A percentile compares a stretch with the other conserved stretches of the same genome.
Evolutionary conservation across 305 asterid genomes (phyloP).

Genomic region (Fraxinus angustifolia): DNA sequence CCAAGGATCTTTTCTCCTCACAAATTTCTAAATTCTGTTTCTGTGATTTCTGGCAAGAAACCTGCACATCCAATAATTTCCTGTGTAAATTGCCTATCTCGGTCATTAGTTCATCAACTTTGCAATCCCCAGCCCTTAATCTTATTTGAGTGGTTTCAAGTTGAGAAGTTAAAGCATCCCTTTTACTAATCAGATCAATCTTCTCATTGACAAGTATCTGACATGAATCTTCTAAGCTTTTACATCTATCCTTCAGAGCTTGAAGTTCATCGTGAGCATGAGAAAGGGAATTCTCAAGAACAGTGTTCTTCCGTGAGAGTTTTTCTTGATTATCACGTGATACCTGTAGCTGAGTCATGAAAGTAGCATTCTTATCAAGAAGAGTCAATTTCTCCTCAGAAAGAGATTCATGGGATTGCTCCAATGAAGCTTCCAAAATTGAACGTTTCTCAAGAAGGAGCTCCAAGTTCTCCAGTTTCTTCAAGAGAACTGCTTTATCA

Average conservation of each 20-base stretch:
- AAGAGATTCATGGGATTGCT: conserved; percentile 61
- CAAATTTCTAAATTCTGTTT: conserved; percentile 38
- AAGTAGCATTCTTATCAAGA: conserved; percentile 54
- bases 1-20: conserved; percentile 48
- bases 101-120: conserved; percentile 39
- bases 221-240: conserved; percentile 71
- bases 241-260: conserved; percentile 54
- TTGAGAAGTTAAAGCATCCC: conserved; percentile 53
- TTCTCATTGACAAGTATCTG: conserved; percentile 71
- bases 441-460: conserved; percentile 82
- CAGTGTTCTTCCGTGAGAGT: conserved; percentile 58
- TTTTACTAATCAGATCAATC: conserved; percentile 53
- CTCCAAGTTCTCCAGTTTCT: conserved; percentile 60
- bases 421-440: conserved; percentile 71
- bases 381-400: conserved; percentile 60
- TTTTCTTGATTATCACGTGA: conserved; percentile 57
- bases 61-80: conserved; percentile 42
- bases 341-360: conserved; percentile 50
- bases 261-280: conserved; percentile 62
- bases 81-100: conserved; percentile 43
- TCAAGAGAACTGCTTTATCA: conserved; percentile 66
- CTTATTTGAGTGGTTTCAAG: conserved; percentile 45
- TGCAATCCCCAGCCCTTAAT: conserved; percentile 51
- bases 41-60: conserved; percentile 39
- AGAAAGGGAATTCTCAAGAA: conserved; percentile 62